These are phyloP conservation scores for Xylaria polymorpha DNA, from an alignment of 2,329 filamentous ascomycete genomes.

Conservation along the genomic window DNA sequence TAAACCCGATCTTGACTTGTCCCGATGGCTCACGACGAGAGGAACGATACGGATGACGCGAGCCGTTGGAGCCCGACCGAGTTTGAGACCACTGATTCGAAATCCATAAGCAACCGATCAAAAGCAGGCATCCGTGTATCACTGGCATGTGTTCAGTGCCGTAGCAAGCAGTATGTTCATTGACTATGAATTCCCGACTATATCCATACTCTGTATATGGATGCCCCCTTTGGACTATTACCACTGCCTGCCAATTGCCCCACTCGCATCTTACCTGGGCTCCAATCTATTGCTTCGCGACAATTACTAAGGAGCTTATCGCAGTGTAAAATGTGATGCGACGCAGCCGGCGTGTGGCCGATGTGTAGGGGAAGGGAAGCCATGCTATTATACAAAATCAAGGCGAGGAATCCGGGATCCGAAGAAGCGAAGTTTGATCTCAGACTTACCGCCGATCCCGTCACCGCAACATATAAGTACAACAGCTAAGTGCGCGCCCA, in stretches of 20 bases:
- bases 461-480: conserved; percentile 38
- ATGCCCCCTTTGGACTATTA: background rate
- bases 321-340: conserved; percentile 59
- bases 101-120: conserved; percentile 42
- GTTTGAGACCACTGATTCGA: conserved; percentile 45
- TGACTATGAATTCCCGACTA: conserved; percentile 11
- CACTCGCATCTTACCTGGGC: background rate
- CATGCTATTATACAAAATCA: conserved; percentile 61
- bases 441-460: conserved; percentile 45
- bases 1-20: conserved; percentile 17
- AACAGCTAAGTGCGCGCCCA: conserved; percentile 41
- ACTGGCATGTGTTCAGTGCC: conserved; percentile 61
- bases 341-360: conserved; percentile 56
- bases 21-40: conserved; percentile 41
- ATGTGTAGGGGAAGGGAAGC: conserved; percentile 55
- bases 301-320: conserved; percentile 17
- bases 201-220: background rate
- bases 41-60: conserved; percentile 36
- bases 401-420: conserved; percentile 57
- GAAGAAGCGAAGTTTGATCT: conserved; percentile 51
- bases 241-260: background rate
- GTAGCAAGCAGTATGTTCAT: conserved; percentile 56
- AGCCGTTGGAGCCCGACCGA: conserved; percentile 41
- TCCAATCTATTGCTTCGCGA: background rate
- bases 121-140: conserved; percentile 56